Conservation (phyloP, 768 basidiomycete species). For the Aureoboletus auriporus region DNA sequence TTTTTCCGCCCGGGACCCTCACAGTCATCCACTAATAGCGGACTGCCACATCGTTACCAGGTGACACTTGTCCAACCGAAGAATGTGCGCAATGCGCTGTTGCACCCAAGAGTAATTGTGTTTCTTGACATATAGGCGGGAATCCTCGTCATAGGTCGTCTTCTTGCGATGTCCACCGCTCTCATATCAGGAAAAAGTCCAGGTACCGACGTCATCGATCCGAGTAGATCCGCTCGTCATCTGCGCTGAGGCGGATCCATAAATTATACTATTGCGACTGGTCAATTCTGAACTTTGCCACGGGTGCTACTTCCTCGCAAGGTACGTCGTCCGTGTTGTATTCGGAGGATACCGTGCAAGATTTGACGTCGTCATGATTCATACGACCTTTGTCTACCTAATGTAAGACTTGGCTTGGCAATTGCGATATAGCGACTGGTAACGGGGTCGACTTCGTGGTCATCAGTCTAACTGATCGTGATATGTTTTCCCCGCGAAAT, state of each 20-base stretch:
- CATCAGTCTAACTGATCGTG: too few species aligned
- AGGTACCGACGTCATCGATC: too few species aligned
- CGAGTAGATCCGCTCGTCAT: background rate
- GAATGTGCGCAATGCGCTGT: conserved; percentile 3
- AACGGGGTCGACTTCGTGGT: too few species aligned
- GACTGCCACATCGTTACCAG: background rate
- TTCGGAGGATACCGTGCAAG: conserved; percentile 3
- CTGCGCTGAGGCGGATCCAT: background rate
- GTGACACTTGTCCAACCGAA: background rate
- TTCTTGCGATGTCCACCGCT: conserved; percentile 5
- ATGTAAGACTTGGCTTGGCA: too few species aligned
- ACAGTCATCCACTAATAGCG: background rate
- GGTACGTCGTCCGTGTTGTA: background rate
- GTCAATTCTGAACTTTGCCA: background rate
- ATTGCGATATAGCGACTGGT: background rate
- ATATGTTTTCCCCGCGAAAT: background rate
- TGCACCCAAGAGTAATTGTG: background rate
- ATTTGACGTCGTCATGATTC: background rate
- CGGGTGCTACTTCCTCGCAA: background rate
- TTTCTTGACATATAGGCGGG: conserved; percentile 4
- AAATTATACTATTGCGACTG: background rate
- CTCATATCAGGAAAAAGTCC: background rate
- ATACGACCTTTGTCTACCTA: background rate
- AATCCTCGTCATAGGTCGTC: background rate
- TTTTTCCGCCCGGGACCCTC: background rate